These are phyloP conservation scores for Diaporthe citriasiana DNA, from an alignment of 2,329 filamentous ascomycete genomes.

Conservation along the genomic window DNA sequence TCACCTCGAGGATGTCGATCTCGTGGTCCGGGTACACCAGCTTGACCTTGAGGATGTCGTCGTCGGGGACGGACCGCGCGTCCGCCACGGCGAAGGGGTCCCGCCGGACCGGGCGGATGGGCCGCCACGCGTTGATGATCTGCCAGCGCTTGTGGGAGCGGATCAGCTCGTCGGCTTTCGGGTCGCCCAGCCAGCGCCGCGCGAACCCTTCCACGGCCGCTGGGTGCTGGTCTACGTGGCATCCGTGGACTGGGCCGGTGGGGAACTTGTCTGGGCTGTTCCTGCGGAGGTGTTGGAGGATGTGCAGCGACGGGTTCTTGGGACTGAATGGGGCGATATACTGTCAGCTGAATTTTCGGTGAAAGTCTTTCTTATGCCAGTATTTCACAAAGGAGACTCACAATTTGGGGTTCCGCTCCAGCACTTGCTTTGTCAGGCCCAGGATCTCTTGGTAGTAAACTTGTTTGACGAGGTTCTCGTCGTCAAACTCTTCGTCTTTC, in stretches of 20 bases:
- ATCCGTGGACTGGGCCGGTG: conserved; percentile 20
- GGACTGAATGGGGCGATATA: not conserved
- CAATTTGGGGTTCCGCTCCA: not conserved
- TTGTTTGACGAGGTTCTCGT: not conserved
- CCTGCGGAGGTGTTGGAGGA: conserved; percentile 28
- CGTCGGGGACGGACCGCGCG: conserved; percentile 50
- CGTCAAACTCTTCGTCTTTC: not conserved
- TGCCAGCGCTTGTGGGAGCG: conserved; percentile 15
- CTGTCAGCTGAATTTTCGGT: too few species aligned
- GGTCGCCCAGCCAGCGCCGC: conserved; percentile 18
- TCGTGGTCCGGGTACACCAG: conserved; percentile 53
- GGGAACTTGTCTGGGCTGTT: conserved; percentile 16
- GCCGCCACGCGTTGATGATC: conserved; percentile 33
- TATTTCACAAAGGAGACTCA: not conserved
- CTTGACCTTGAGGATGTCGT: conserved; percentile 15
- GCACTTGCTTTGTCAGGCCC: not conserved
- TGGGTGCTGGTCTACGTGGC: conserved; percentile 29
- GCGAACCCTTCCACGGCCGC: conserved; percentile 1
- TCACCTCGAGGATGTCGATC: conserved; percentile 55
- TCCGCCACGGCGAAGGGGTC: conserved; percentile 60
- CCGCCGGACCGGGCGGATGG: conserved; percentile 47
- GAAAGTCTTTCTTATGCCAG: too few species aligned
- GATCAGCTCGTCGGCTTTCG: conserved; percentile 10
- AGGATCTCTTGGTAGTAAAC: not conserved
- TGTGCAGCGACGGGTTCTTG: not conserved